Conservation (phyloP, 2,329 filamentous ascomycete species). For the Stagonosporopsis vannaccii region DNA sequence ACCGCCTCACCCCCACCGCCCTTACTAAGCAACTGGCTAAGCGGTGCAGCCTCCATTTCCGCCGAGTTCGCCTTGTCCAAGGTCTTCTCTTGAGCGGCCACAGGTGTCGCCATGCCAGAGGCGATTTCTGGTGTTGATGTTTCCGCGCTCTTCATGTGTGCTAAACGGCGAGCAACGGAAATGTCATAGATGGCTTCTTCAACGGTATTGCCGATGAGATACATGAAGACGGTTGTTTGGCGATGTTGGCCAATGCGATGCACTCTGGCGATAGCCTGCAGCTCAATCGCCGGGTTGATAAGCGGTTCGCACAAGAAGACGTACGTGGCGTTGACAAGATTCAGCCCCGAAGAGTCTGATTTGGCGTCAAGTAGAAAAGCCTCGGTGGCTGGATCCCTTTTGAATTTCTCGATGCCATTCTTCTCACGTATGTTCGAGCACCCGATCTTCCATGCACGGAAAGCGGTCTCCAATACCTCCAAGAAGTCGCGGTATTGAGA, state of each 20-base stretch:
- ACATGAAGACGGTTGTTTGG: slow-evolving; percentile 93
- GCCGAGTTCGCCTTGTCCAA: slow-evolving; percentile 85
- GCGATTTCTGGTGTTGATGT: background rate
- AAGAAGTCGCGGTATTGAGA: slow-evolving; percentile 89
- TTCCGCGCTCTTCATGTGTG: slow-evolving; percentile 69
- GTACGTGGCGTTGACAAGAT: slow-evolving; percentile 90
- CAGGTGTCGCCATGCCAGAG: slow-evolving; percentile 37
- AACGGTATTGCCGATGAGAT: slow-evolving; percentile 87
- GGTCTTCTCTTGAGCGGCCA: slow-evolving; percentile 61
- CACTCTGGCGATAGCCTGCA: slow-evolving; percentile 93
- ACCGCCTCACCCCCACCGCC: slow-evolving; percentile 81
- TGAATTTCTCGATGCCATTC: slow-evolving; percentile 78
- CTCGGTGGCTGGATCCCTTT: slow-evolving; percentile 74
- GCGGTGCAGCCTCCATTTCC: slow-evolving; percentile 76
- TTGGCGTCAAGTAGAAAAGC: slow-evolving; percentile 90
- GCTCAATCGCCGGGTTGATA: slow-evolving; percentile 89
- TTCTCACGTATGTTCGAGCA: slow-evolving; percentile 73
- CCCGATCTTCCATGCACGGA: slow-evolving; percentile 75
- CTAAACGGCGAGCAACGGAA: slow-evolving; percentile 78
- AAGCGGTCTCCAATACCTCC: slow-evolving; percentile 72
- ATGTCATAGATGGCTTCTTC: slow-evolving; percentile 92
- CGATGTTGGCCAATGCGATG: slow-evolving; percentile 91
- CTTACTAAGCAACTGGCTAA: slow-evolving; percentile 75
- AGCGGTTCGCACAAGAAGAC: slow-evolving; percentile 95
- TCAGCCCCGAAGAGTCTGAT: slow-evolving; percentile 86